Base-by-base conservation (phyloP, 2,329 filamentous ascomycete species). In the Talaromyces sp. region DNA sequence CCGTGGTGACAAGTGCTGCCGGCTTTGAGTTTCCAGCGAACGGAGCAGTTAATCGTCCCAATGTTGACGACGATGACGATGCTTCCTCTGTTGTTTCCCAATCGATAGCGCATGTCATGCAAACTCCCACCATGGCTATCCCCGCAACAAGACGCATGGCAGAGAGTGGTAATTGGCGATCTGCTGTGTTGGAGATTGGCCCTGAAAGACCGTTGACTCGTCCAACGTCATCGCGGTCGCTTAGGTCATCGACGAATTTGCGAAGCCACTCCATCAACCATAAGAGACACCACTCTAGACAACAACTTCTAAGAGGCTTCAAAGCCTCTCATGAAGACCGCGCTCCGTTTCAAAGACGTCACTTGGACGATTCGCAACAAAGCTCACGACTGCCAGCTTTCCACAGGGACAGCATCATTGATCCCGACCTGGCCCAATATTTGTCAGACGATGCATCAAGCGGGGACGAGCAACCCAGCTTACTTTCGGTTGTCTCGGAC, bases 391-490 rank as follows among this genome's bases (percentile, higher is more conserved):
- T 96, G 38, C 88, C 92, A 17, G 92, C 92, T n/a, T 97, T 99
- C 67, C 94, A 99, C 72, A 92, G 94, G 70, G 94, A 99, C 78
- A 97, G 94, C 70, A 96, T 99, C 66, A 97, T 99, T 66, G 94
- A 99, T 71, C 94, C 94, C 1, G 94, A 99, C 69, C 80, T 99
- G 58, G 93, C 92, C 5, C 90, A 91, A 35, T 99, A 95, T 75
- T 89, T 99, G 81, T 99, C 94, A 7, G 94, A 99, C 71, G 88
- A 90, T 66, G 92, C 90, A 54, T 96, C 92, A 1, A 97, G 91
- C 68, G 93, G 90, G 41, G 92, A 96, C 67, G 92, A 99, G 65
- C 90, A 95, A 67, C 88, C 92, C 75, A 92, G 88, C 69, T 88
- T 97, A 12, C 90, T 96, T 74, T 77, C 83, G 24, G 87, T 89